Base-by-base conservation (phyloP, 2,329 filamentous ascomycete species). In the Epicoccum sorghinum region DNA sequence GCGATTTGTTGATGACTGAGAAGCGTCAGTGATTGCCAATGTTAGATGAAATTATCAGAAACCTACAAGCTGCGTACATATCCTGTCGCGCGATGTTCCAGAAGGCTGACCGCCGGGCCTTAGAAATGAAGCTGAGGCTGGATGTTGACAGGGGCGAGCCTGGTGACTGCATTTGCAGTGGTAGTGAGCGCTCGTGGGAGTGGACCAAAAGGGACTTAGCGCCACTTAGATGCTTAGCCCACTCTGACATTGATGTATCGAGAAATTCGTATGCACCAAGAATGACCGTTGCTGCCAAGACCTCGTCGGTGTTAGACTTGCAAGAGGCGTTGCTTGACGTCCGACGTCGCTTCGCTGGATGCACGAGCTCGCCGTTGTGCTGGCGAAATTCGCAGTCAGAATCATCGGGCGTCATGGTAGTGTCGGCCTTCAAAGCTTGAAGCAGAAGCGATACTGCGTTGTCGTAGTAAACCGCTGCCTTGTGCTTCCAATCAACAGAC, bases 71-170 rank as follows among this genome's bases (percentile, higher is more conserved):
- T 64, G 84, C 82, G 27, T 88, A 75, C 74, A 87, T 86, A 60
- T 88, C 86, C 62, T 88, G 86, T 23, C 85, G 77, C 13, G 85
- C 86, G 67, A 88, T 85, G 59, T 87, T 87, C 86, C 86, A 88
- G 65, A 88, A 88, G 0, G 83, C 84, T 6, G 85, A 84, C 66
- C 76, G 80, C 18, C 85, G 78, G 9, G 79, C 83, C 65, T 82
- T 81, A 3, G 81, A 84, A 2, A 82, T 78, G 39, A 68, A 65
- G 33, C 29, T 56, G 23, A 63, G 59, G 37, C 60, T 68, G 18
- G 64, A 55, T 22, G 64, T 62, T 25, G 67, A 58, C n/a, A 69
- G 48, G 8, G 62, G 58, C 4, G 69, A 63, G 13, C 68, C 66
- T 9, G 75, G 77, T 10, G 75, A 77, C 12, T 76, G 73, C 38